Percentiles rank a stretch among this genome's conserved stretches.
These are phyloP conservation scores for Zymoseptoria brevis DNA, from an alignment of 2,329 filamentous ascomycete species.

Conservation along the genomic window DNA sequence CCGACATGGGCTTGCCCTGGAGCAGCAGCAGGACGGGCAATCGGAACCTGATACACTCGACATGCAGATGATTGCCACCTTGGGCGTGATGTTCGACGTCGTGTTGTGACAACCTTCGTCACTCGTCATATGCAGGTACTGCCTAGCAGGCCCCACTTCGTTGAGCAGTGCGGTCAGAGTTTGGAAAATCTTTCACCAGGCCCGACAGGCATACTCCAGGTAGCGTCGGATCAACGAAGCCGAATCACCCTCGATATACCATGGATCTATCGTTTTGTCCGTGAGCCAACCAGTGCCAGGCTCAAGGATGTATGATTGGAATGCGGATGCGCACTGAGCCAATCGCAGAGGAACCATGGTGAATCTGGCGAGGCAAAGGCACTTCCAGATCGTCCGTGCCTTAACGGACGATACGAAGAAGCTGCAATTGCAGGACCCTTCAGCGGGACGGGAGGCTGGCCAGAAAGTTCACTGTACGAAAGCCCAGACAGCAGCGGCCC, in stretches of 20 bases:
- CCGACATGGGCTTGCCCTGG: conserved; percentile 20
- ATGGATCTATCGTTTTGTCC: background rate
- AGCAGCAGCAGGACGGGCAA: conserved; percentile 8
- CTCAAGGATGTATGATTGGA: background rate
- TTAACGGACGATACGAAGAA: background rate
- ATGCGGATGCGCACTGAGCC: background rate
- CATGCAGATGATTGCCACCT: conserved; percentile 19
- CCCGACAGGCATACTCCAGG: background rate
- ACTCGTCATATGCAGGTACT: conserved; percentile 21
- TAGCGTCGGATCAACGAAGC: background rate
- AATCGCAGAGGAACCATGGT: background rate
- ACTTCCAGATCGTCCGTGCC: background rate
- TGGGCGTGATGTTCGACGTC: conserved; percentile 11
- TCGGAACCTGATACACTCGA: conserved; percentile 18
- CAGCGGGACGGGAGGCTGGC: background rate
- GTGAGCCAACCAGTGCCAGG: background rate
- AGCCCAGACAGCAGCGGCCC: background rate
- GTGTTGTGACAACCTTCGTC: conserved; percentile 19
- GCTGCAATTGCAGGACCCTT: background rate
- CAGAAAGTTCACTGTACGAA: background rate
- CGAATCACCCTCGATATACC: background rate
- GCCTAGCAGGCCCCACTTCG: conserved; percentile 14
- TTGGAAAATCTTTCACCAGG: background rate
- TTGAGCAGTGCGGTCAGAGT: conserved; percentile 1
- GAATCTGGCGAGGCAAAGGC: background rate